Base-by-base conservation (phyloP, 1,284 basidiomycete species). In the Moesziomyces sp. region DNA sequence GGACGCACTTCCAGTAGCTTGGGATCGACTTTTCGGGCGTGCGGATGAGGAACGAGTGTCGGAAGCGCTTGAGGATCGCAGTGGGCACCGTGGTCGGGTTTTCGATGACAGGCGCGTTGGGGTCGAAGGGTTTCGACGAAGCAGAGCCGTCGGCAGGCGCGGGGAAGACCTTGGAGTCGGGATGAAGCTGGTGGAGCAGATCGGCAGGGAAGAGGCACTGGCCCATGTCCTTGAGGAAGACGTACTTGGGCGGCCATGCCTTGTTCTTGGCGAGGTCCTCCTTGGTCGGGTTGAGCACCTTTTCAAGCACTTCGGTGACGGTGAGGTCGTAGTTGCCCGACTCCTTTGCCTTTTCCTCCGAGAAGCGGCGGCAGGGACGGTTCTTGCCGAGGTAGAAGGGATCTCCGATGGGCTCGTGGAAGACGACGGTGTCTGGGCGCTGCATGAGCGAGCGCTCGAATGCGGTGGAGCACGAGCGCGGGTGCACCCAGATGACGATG, bases 211-310 rank as follows among this genome's bases (percentile, higher is more conserved):
- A 78, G 46, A 80, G 61, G 52, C 77, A 82, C 48, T 79, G 80
- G 33, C 79, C 80, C 80, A 82, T 82, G 46, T 82, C 80, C 62
- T 81, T 81, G 61, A 81, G 73, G 55, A 81, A 81, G 42, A 81
- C 46, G 53, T 77, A 81, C 52, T 73, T 73, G 59, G 64, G 71
- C 3, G 67, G 63, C 46, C 58, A 73, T 1, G 53, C 19, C 46
- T 77, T 66, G 56, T 51, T 47, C 21, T 65, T 67, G 44, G 71
- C 47, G 19, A 69, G 38, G 43, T 69, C 63, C 7, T 71, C 58
- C 33, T 64, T 51, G 35, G 58, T 70, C 18, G 70, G 70, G 42
- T 68, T 73, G 53, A 73, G 50, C 38, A 73, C 66, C 23, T 63
- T 62, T 45, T 69, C 44, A 44, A 81, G 62, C 18, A 76, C 66